A percentile compares a stretch with the other conserved stretches of the same genome.
These are phyloP conservation scores for Priceomyces haplophilus DNA, from an alignment of 805 yeast genomes.

Conservation along the genomic window DNA sequence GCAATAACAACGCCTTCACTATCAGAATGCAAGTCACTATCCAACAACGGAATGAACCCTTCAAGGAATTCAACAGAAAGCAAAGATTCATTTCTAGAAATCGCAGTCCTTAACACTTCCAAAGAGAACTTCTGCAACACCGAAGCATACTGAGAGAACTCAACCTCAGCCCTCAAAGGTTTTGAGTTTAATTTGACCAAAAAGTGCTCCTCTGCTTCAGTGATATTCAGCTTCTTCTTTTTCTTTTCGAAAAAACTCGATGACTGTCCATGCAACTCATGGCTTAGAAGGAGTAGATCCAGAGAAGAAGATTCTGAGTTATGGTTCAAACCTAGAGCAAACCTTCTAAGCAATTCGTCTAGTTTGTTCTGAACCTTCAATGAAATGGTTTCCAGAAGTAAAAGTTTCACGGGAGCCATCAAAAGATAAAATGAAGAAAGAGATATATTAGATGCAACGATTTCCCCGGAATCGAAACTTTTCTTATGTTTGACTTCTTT, in stretches of 20 bases:
- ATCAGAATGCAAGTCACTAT: slow-evolving; percentile 56
- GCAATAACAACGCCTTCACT: slow-evolving; percentile 77
- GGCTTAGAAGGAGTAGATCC: slow-evolving; percentile 67
- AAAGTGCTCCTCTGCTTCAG: slow-evolving; percentile 56
- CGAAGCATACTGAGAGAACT: slow-evolving; percentile 53
- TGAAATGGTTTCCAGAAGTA: slow-evolving; percentile 61
- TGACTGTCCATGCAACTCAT: slow-evolving; percentile 64
- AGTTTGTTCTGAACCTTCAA: slow-evolving; percentile 69
- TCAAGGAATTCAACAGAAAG: slow-evolving; percentile 57
- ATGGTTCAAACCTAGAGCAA: slow-evolving; percentile 72
- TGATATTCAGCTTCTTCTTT: slow-evolving; percentile 4
- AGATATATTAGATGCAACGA: slow-evolving; percentile 62
- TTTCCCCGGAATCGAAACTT: slow-evolving; percentile 83
- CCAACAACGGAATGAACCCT: slow-evolving; percentile 74
- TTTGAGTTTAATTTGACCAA: slow-evolving; percentile 68
- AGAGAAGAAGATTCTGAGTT: slow-evolving; percentile 58
- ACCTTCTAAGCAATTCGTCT: slow-evolving; percentile 73
- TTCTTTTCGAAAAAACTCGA: slow-evolving; percentile 10
- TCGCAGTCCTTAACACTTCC: slow-evolving; percentile 69
- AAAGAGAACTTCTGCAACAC: slow-evolving; percentile 73
- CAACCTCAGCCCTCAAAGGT: slow-evolving; percentile 50
- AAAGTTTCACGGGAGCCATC: slow-evolving; percentile 63
- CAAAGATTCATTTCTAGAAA: slow-evolving; percentile 60
- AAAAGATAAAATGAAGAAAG: slow-evolving; percentile 55
- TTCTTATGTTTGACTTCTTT: slow-evolving; percentile 88